Evolutionary conservation across 805 yeast genomes (phyloP).

Genomic region (Lipomyces starkeyi): DNA sequence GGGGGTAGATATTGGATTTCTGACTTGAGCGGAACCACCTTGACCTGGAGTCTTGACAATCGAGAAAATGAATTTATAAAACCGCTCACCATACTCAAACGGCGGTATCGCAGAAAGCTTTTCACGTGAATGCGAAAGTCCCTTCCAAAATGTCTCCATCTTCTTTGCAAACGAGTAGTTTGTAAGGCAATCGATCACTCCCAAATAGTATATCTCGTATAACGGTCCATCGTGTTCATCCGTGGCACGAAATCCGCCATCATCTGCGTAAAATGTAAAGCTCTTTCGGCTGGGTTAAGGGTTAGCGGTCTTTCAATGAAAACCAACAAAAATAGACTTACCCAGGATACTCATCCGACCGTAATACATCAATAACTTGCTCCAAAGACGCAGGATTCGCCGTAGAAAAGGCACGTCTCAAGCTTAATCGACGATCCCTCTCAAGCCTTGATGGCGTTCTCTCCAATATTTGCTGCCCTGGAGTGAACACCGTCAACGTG

Average conservation of each 20-base stretch:
- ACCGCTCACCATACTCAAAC: slow-evolving; percentile 84
- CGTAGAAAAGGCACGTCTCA: slow-evolving; percentile 33
- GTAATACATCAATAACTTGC: slow-evolving; percentile 26
- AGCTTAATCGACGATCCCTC: slow-evolving; percentile 26
- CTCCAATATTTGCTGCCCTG: slow-evolving; percentile 39
- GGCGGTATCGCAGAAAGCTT: slow-evolving; percentile 92
- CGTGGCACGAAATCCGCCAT: slow-evolving; percentile 84
- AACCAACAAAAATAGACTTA: slow-evolving; percentile 22
- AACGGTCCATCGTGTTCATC: slow-evolving; percentile 65
- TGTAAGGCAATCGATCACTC: slow-evolving; percentile 93
- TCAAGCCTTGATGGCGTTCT: slow-evolving; percentile 32
- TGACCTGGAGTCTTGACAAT: slow-evolving; percentile 29
- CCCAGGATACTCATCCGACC: slow-evolving; percentile 41
- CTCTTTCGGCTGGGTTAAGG: slow-evolving; percentile 43
- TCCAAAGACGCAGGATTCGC: slow-evolving; percentile 19
- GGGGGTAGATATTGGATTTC: neutral
- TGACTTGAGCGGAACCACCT: neutral
- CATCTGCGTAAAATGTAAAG: slow-evolving; percentile 71
- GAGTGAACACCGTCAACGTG: slow-evolving; percentile 48
- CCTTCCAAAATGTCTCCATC: slow-evolving; percentile 85
- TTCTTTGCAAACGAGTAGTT: slow-evolving; percentile 69
- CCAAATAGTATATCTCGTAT: slow-evolving; percentile 80
- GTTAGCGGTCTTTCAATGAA: slow-evolving; percentile 34
- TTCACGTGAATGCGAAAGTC: slow-evolving; percentile 68
- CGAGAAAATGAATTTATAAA: slow-evolving; percentile 64